These are phyloP conservation scores for Cordyceps cateniannulata DNA, from an alignment of 2,329 filamentous ascomycete species.

Conservation along the genomic window DNA sequence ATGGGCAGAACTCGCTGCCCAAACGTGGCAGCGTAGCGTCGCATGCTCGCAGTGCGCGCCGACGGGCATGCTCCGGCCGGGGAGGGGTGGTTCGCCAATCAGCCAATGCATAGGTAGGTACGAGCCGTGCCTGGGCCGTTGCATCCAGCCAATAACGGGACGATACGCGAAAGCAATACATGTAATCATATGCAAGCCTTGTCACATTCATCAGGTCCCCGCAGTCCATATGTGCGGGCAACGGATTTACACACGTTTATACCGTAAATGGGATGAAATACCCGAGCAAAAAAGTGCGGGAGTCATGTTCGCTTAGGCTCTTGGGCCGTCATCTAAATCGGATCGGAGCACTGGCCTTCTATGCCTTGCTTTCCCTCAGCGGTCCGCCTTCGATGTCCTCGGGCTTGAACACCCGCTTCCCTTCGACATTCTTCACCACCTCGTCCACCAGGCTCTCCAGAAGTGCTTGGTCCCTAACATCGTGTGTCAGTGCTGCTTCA, in stretches of 20 bases:
- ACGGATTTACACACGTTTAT: neutral
- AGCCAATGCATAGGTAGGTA: no score
- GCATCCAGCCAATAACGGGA: neutral
- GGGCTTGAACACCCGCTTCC: slow-evolving; percentile 52
- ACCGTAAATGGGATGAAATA: neutral
- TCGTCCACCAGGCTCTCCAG: slow-evolving; percentile 74
- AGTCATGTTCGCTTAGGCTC: neutral
- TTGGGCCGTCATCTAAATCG: neutral
- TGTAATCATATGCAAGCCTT: slow-evolving; percentile 1
- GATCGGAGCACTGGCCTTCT: neutral
- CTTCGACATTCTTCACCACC: slow-evolving; percentile 70
- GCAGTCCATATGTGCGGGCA: neutral
- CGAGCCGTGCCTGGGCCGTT: neutral
- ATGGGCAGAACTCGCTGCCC: neutral
- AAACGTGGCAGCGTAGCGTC: neutral
- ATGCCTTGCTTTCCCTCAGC: slow-evolving; percentile 9
- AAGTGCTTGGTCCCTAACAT: slow-evolving; percentile 59
- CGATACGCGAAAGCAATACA: neutral
- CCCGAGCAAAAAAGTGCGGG: neutral
- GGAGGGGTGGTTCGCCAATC: no score
- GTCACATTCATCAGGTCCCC: neutral
- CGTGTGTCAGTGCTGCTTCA: neutral
- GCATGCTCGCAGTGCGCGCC: neutral
- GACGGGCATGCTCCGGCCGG: no score
- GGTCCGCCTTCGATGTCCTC: slow-evolving; percentile 62